Evolutionary conservation across 2,329 filamentous ascomycete genomes (phyloP).

Genomic region (Ceratocystis ficicola): DNA sequence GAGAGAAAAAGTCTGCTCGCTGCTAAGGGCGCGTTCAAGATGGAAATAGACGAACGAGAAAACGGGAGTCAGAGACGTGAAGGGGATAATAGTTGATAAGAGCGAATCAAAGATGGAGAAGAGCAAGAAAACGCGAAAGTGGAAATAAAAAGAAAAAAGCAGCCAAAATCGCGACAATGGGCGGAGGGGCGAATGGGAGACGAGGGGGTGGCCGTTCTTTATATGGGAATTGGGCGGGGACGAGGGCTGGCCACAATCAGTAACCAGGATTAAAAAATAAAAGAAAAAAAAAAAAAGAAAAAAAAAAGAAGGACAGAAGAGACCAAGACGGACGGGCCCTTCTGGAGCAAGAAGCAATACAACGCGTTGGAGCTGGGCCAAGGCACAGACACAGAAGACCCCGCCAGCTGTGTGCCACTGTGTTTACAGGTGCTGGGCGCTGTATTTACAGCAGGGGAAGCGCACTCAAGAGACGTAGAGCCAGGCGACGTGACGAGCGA

Average conservation of each 20-base stretch:
- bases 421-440: not conserved
- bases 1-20: not conserved
- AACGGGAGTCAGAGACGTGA: too few relatives aligned
- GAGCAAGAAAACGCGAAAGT: conserved; percentile 25
- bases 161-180: conserved; percentile 30
- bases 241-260: conserved; percentile 36
- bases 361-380: too few relatives aligned
- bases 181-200: conserved; percentile 34
- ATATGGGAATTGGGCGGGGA: conserved; percentile 46
- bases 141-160: conserved; percentile 25
- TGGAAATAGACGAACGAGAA: too few relatives aligned
- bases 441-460: not conserved
- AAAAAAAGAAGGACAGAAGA: not conserved
- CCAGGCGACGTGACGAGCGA: not conserved
- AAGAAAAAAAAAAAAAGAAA: not conserved
- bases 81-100: conserved; percentile 1
- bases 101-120: conserved; percentile 26
- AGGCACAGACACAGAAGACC: too few relatives aligned
- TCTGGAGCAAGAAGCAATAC: not conserved
- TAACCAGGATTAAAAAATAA: conserved; percentile 6
- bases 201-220: conserved; percentile 37
- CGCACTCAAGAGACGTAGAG: not conserved
- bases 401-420: too few relatives aligned
- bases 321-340: not conserved
- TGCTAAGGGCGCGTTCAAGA: too few relatives aligned